phyloP scores from a whole-genome alignment of 179 eudicot genomes.

The Spergularia azorica region DNA sequence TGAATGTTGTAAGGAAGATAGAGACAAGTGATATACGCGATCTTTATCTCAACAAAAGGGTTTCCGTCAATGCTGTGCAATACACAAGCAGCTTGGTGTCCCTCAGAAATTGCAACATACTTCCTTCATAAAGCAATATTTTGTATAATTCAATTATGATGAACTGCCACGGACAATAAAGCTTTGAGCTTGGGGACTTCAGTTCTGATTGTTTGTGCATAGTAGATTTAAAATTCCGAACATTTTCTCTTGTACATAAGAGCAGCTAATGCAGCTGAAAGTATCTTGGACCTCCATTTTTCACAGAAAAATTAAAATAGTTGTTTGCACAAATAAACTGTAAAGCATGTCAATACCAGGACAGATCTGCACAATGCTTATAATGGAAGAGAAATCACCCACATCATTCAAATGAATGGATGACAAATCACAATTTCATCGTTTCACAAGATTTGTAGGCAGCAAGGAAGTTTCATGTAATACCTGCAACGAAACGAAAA shows the following conservation, averaged over 20 bases:
- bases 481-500: conserved; percentile 19
- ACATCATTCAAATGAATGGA: conserved; percentile 9
- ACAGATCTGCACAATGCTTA: conserved; percentile 18
- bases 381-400: conserved; percentile 16
- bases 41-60: too few species aligned
- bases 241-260: too few species aligned
- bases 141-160: too few species aligned
- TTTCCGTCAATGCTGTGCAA: not conserved
- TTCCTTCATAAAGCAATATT: not conserved
- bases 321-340: not conserved
- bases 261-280: not conserved
- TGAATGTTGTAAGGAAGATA: not conserved
- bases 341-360: conserved; percentile 27
- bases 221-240: too few species aligned
- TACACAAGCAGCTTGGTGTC: not conserved
- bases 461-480: conserved; percentile 13
- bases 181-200: too few species aligned
- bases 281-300: not conserved
- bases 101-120: not conserved
- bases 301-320: too few species aligned
- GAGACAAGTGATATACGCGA: not conserved
- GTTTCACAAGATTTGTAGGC: conserved; percentile 8
- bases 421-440: conserved; percentile 14
- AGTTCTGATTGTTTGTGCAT: too few species aligned
- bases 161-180: too few species aligned